These are phyloP conservation scores for Penicillium ucsense DNA, from an alignment of 495 filamentous ascomycete species.

Conservation along the genomic window DNA sequence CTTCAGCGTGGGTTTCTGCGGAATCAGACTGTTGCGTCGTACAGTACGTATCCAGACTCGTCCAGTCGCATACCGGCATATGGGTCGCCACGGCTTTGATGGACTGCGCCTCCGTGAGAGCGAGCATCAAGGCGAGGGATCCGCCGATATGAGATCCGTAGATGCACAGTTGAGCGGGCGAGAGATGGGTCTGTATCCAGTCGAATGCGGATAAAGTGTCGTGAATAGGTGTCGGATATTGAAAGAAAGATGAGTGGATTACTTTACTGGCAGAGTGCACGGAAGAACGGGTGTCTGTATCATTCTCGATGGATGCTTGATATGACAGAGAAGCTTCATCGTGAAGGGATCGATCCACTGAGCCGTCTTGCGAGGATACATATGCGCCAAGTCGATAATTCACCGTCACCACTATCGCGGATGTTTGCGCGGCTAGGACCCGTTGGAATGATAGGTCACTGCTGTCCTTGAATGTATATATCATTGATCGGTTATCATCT, in stretches of 20 bases:
- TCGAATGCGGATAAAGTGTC: slow-evolving; percentile 32
- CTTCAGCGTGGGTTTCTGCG: too few relatives aligned
- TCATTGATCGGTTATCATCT: too few relatives aligned
- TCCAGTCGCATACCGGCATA: slow-evolving; percentile 35
- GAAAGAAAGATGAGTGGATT: slow-evolving; percentile 6
- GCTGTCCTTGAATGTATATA: too few relatives aligned
- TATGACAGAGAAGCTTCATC: slow-evolving; percentile 1
- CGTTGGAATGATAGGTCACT: slow-evolving; percentile 11
- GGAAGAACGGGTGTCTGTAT: background rate
- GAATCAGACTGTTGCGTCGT: background rate
- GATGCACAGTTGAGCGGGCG: slow-evolving; percentile 30
- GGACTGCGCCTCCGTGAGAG: slow-evolving; percentile 45
- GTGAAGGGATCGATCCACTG: too few relatives aligned
- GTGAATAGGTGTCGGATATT: slow-evolving; percentile 33
- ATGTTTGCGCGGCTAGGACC: slow-evolving; percentile 18
- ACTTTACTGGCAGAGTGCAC: background rate
- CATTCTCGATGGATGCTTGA: background rate
- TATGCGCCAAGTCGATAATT: slow-evolving; percentile 34
- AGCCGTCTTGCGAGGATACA: slow-evolving; percentile 15
- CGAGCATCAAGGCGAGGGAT: slow-evolving; percentile 47
- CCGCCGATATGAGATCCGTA: slow-evolving; percentile 47
- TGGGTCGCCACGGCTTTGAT: slow-evolving; percentile 26
- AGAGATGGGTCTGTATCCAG: slow-evolving; percentile 26
- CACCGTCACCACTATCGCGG: slow-evolving; percentile 29
- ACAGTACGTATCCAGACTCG: slow-evolving; percentile 30